Percentiles rank a stretch among this genome's conserved stretches.
phyloP scores from a whole-genome alignment of 2,329 filamentous ascomycete genomes.

The Ambrosiella beaveri region DNA sequence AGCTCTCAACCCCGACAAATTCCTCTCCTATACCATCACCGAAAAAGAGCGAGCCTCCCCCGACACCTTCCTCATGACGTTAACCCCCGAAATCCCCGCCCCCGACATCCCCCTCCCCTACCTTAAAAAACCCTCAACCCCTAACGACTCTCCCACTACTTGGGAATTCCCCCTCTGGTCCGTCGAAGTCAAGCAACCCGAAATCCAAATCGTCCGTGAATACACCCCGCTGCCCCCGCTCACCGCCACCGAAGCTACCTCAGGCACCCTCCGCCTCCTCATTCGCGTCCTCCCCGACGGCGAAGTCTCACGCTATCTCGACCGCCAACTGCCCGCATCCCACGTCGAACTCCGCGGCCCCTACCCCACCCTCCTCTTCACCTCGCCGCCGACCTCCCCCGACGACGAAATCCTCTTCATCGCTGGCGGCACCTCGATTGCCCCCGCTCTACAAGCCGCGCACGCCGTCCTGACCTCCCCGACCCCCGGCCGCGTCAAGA shows the following conservation, averaged over 20 bases:
- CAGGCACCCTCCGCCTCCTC: slow-evolving; percentile 46
- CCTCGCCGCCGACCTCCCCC: slow-evolving; percentile 18
- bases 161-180: slow-evolving; percentile 54
- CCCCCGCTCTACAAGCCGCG: slow-evolving; percentile 70
- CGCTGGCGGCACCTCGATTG: slow-evolving; percentile 84
- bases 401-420: slow-evolving; percentile 52
- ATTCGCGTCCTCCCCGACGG: slow-evolving; percentile 64
- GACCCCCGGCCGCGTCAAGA: slow-evolving; percentile 31
- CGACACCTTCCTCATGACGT: slow-evolving; percentile 50
- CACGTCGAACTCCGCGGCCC: slow-evolving; percentile 65
- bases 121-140: slow-evolving; percentile 16
- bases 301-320: slow-evolving; percentile 73
- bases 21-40: slow-evolving; percentile 49
- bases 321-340: slow-evolving; percentile 42
- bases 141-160: slow-evolving; percentile 8
- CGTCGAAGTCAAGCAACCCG: slow-evolving; percentile 85
- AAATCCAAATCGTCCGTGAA: slow-evolving; percentile 76
- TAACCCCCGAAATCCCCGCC: slow-evolving; percentile 26
- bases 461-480: slow-evolving; percentile 35
- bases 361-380: slow-evolving; percentile 45
- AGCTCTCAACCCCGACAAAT: slow-evolving; percentile 39
- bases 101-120: slow-evolving; percentile 16
- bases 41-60: slow-evolving; percentile 45
- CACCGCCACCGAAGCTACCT: slow-evolving; percentile 17
- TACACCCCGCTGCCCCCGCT: slow-evolving; percentile 71